These are phyloP conservation scores for Fusarium sp. DNA, from an alignment of 2,329 filamentous ascomycete species.

Conservation along the genomic window DNA sequence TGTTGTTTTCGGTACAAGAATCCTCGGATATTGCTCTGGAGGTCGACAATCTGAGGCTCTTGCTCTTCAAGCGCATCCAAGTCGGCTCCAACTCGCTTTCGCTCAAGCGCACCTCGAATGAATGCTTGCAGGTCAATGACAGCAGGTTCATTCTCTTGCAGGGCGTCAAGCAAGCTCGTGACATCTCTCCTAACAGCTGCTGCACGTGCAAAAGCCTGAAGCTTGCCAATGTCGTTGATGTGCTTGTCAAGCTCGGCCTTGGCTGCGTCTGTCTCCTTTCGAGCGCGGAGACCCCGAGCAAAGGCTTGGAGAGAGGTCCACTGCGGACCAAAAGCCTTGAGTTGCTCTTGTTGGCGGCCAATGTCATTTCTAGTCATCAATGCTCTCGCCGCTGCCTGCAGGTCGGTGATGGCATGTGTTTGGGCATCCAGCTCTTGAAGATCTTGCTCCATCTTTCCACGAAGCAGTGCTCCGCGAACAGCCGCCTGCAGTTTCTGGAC, in stretches of 20 bases:
- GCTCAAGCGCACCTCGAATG: constrained; percentile 71
- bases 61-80: constrained; percentile 69
- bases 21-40: constrained; percentile 79
- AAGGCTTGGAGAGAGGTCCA: constrained; percentile 61
- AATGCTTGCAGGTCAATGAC: constrained; percentile 68
- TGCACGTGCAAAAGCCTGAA: constrained; percentile 67
- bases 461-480: constrained; percentile 74
- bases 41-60: constrained; percentile 64
- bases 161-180: constrained; percentile 58
- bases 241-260: constrained; percentile 63
- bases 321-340: constrained; percentile 61
- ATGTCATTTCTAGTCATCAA: constrained; percentile 69
- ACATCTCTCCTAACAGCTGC: constrained; percentile 66
- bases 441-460: constrained; percentile 67
- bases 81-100: constrained; percentile 62
- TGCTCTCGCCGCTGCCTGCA: constrained; percentile 77
- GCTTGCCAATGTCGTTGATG: constrained; percentile 54
- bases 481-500: constrained; percentile 73
- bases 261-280: constrained; percentile 58
- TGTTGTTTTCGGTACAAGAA: constrained; percentile 72
- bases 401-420: constrained; percentile 60
- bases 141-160: constrained; percentile 59
- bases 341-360: constrained; percentile 61
- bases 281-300: constrained; percentile 61
- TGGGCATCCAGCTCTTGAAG: constrained; percentile 64